Conservation (phyloP, 352 stramenopile species). For the Phytophthora kernoviae region DNA sequence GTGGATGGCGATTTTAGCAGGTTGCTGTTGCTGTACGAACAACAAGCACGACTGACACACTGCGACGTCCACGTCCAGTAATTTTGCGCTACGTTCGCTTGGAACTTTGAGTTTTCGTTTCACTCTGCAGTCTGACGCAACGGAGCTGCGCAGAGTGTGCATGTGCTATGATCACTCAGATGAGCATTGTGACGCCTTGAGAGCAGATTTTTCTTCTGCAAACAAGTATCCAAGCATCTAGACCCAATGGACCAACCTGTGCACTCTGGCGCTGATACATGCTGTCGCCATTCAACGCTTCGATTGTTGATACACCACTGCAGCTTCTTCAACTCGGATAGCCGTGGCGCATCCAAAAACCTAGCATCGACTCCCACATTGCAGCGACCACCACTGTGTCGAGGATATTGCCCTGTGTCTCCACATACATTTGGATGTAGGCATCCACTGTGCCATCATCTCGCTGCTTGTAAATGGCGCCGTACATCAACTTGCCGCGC, state of each 20-base stretch:
- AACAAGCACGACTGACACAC: slow-evolving; percentile 25
- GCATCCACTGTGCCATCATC: slow-evolving; percentile 10
- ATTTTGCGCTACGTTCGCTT: slow-evolving; percentile 10
- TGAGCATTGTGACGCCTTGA: slow-evolving; percentile 5
- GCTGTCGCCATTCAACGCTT: neutral
- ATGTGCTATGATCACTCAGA: slow-evolving; percentile 10
- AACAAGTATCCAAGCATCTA: slow-evolving; percentile 5
- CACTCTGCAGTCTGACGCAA: slow-evolving; percentile 21
- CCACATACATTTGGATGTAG: slow-evolving; percentile 14
- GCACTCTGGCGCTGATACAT: neutral
- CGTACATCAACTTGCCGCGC: slow-evolving; percentile 11
- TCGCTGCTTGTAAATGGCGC: slow-evolving; percentile 10
- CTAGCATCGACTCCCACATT: slow-evolving; percentile 2
- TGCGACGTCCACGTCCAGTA: slow-evolving; percentile 12
- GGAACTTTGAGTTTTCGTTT: slow-evolving; percentile 17
- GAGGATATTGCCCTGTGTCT: slow-evolving; percentile 1
- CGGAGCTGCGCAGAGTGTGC: slow-evolving; percentile 9
- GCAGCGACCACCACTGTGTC: slow-evolving; percentile 3
- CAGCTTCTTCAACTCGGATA: slow-evolving; percentile 16
- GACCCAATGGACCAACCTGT: neutral
- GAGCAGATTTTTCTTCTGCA: slow-evolving; percentile 4
- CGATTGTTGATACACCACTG: slow-evolving; percentile 8
- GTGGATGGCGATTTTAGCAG: slow-evolving; percentile 17
- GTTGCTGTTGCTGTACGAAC: slow-evolving; percentile 19
- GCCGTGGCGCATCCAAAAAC: slow-evolving; percentile 1